Base-by-base conservation (phyloP, 139 green algal genomes). In the Ettlia oleoabundans region DNA sequence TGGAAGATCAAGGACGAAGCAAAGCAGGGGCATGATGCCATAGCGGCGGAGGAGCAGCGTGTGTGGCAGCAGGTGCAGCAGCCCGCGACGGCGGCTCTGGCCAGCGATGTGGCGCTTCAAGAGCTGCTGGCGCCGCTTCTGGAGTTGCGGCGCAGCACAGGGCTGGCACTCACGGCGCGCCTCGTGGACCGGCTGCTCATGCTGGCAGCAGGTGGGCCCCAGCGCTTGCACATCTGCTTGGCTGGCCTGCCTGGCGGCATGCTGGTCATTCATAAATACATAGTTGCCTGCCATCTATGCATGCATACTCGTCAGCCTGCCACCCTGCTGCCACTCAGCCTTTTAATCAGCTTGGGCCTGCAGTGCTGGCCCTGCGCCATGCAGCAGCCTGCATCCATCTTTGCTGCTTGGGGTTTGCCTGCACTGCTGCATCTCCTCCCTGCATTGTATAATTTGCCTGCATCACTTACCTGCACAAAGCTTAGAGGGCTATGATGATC, bases 1-100 rank as follows among this genome's bases (percentile, higher is more conserved):
- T 78, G 80, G 80, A 30, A 30, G 8, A 21, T 19, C 18, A 63
- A 15, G 8, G 28, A 85, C 10, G 37, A 33, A 40, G 35, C 4
- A 75, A 28, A 81, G 74, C 74, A 55, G 33, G 26, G 30, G 7
- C 22, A 42, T 10, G 4, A 2, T 10, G 63, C 47, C 42, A 43
- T 82, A 43, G 61, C 30, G 35, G 21, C 22, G 2, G 77, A 58
- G 43, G 77, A 82, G 77, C 63, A 33, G 40, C 43, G 62, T 15
- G 77, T 72, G 47, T 82, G 77, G 77, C 43, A 76, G 52, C 42
- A 33, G 43, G 69, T 86, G 81, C 32, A 63, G 64, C 30, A 83
- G 47, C 52, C 67, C 3, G 61, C 32, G 4, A n/a, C 40, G 0
- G 76, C 42, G 24, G 62, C 62, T 21, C 41, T 65, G 62, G 28